A percentile compares a stretch with the other conserved stretches of the same genome.
phyloP scores from a whole-genome alignment of 495 filamentous ascomycete species.

The Apodospora peruviana region DNA sequence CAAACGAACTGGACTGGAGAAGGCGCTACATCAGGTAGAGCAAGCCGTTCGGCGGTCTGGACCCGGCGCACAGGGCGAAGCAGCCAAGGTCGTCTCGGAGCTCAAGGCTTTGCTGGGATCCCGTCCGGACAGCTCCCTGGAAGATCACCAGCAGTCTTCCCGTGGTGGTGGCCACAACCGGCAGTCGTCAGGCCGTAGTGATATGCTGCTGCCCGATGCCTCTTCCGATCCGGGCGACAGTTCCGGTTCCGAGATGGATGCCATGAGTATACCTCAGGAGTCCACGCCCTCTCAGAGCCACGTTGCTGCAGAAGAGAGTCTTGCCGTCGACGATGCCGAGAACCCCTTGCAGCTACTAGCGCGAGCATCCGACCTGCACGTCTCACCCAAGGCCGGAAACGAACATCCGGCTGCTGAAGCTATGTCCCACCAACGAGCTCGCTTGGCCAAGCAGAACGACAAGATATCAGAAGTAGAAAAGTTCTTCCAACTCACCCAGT shows the following conservation, averaged over 20 bases:
- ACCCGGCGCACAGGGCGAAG: slow-evolving; percentile 42
- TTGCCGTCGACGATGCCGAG: slow-evolving; percentile 65
- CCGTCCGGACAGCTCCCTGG: slow-evolving; percentile 7
- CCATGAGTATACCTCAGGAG: slow-evolving; percentile 19
- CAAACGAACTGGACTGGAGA: slow-evolving; percentile 68
- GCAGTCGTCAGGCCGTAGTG: slow-evolving; percentile 8
- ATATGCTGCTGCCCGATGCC: slow-evolving; percentile 21
- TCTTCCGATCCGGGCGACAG: slow-evolving; percentile 27
- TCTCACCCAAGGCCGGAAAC: slow-evolving; percentile 39
- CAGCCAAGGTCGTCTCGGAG: slow-evolving; percentile 49
- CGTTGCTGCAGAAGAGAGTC: slow-evolving; percentile 28
- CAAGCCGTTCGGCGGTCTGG: slow-evolving; percentile 63
- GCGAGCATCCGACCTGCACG: slow-evolving; percentile 61
- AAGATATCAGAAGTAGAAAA: slow-evolving; percentile 30
- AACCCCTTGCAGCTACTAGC: slow-evolving; percentile 68
- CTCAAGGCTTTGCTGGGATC: slow-evolving; percentile 50
- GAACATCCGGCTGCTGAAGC: slow-evolving; percentile 12
- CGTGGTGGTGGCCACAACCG: not conserved
- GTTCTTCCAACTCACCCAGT: slow-evolving; percentile 59
- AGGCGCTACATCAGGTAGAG: slow-evolving; percentile 67
- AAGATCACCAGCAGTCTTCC: slow-evolving; percentile 6
- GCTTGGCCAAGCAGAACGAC: slow-evolving; percentile 21
- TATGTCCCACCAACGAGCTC: slow-evolving; percentile 18
- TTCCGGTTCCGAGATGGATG: slow-evolving; percentile 26
- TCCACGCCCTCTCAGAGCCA: slow-evolving; percentile 28